Base-by-base conservation (phyloP, 2,329 filamentous ascomycete genomes). In the Ilyonectria mors-panacis region DNA sequence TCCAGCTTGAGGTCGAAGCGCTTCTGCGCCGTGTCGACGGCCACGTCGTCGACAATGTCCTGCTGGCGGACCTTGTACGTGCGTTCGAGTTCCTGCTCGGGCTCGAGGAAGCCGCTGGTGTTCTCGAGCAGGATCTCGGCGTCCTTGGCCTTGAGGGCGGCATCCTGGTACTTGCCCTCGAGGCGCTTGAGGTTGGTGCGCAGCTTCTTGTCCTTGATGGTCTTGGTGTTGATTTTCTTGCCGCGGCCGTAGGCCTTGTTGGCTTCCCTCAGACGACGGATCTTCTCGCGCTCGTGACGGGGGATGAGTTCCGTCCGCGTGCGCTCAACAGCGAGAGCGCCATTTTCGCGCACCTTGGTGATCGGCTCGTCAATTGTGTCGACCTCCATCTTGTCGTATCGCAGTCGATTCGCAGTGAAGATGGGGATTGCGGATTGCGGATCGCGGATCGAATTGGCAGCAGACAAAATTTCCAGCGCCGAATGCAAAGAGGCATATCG, bases 41-140 rank as follows among this genome's bases (percentile, higher is more conserved):
- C 91, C 8, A 98, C 91, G 66, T 89, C 90, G 4, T 88, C 83
- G 73, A 87, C 86, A 70, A 99, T 95, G 3, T 98, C 94, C 72
- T 94, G 90, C 81, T 99, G 96, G 67, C 93, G 91, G 55, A 98
- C 93, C 81, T 94, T 95, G 84, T 97, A 98, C 21, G 96, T 99
- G 78, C 91, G 87, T 81, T 99, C 96, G 68, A 99, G 86, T 78
- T 95, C 95, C 28, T 88, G 88, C 79, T 99, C 96, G 1, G 95
- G 87, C 81, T 98, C 94, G 63, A 99, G 85, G 75, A 97, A 97
- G 7, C 96, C 96, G 12, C 88, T 85, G 7, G 91, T 89, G 79
- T 97, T 94, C 81, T 98, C 95, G 61, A 97, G 88, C 74, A 99
- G 84, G 64, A 99, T 96, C 82, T 99, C 96, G 23, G 95, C 94